These are phyloP conservation scores for Calonectria pauciramosa DNA, from an alignment of 2,329 filamentous ascomycete genomes.

Conservation along the genomic window DNA sequence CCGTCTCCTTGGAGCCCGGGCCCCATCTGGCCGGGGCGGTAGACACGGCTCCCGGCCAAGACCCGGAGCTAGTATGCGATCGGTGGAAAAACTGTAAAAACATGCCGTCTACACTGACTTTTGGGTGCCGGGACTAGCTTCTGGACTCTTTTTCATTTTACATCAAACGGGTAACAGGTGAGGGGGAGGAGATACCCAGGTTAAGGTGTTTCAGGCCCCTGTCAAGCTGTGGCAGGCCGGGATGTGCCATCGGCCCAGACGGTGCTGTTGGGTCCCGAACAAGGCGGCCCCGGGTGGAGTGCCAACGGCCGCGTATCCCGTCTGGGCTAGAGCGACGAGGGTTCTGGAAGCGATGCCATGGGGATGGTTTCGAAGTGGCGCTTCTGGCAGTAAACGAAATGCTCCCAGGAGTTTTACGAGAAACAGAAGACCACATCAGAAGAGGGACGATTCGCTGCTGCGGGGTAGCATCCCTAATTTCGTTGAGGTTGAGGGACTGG, in stretches of 20 bases:
- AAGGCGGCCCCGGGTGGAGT: conserved; percentile 11
- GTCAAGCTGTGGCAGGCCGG: conserved; percentile 26
- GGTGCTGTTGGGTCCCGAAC: conserved; percentile 12
- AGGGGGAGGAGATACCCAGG: conserved; percentile 33
- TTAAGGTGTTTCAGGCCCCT: conserved; percentile 40
- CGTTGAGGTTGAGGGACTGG: not conserved
- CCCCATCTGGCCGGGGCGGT: conserved; percentile 13
- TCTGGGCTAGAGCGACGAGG: conserved; percentile 26
- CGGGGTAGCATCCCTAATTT: conserved; percentile 23
- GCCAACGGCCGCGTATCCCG: conserved; percentile 25
- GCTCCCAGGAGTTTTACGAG: conserved; percentile 24
- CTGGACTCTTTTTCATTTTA: conserved; percentile 33
- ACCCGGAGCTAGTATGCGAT: conserved; percentile 24
- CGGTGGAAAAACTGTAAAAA: conserved; percentile 38
- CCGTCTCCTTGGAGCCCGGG: not conserved
- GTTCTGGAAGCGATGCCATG: conserved; percentile 25
- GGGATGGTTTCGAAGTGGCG: conserved; percentile 32
- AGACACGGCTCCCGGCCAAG: conserved; percentile 30
- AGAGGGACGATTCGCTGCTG: conserved; percentile 1
- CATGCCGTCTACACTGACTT: conserved; percentile 19
- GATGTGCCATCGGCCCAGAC: conserved; percentile 19
- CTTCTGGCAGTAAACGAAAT: conserved; percentile 33
- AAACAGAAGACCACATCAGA: conserved; percentile 20
- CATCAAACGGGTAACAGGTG: conserved; percentile 38
- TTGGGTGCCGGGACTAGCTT: conserved; percentile 5